phyloP scores from a whole-genome alignment of 768 basidiomycete genomes.

The Suillus subaureus region DNA sequence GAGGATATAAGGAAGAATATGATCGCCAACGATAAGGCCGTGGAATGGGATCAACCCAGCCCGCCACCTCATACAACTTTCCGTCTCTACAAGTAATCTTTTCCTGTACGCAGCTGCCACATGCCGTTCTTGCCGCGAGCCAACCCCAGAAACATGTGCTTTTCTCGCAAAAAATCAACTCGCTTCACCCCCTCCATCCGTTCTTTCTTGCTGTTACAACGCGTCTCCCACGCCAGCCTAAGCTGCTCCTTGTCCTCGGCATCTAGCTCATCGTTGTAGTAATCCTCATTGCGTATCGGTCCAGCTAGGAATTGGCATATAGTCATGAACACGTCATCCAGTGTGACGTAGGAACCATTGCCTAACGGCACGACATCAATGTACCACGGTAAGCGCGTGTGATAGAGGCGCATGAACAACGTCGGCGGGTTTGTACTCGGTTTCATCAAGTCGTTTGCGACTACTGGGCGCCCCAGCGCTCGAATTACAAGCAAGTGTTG shows the following conservation, averaged over 20 bases:
- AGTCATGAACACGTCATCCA: slow-evolving; percentile 55
- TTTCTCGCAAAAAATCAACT: slow-evolving; percentile 63
- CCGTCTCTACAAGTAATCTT: slow-evolving; percentile 4
- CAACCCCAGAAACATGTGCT: slow-evolving; percentile 55
- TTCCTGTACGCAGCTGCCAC: slow-evolving; percentile 65
- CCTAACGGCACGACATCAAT: slow-evolving; percentile 51
- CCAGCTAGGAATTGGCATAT: slow-evolving; percentile 45
- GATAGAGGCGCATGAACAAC: slow-evolving; percentile 54
- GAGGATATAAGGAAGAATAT: no score
- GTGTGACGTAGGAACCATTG: slow-evolving; percentile 56
- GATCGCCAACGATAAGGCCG: no score
- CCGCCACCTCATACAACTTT: background rate
- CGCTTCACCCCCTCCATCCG: slow-evolving; percentile 49
- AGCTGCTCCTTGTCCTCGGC: slow-evolving; percentile 46
- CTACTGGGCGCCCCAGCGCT: slow-evolving; percentile 44
- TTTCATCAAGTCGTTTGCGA: slow-evolving; percentile 53
- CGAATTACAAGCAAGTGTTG: slow-evolving; percentile 46
- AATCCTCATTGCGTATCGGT: slow-evolving; percentile 54
- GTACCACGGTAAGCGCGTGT: slow-evolving; percentile 65
- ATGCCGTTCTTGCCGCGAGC: slow-evolving; percentile 54
- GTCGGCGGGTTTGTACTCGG: slow-evolving; percentile 55
- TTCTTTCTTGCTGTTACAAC: slow-evolving; percentile 42
- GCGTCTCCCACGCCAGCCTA: slow-evolving; percentile 43
- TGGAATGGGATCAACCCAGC: background rate
- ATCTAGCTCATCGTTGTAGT: slow-evolving; percentile 58